Evolutionary conservation across 2,329 filamentous ascomycete species (phyloP), one percentile per base, ranked within the genome.

Genomic region (Penicillium sp.): DNA sequence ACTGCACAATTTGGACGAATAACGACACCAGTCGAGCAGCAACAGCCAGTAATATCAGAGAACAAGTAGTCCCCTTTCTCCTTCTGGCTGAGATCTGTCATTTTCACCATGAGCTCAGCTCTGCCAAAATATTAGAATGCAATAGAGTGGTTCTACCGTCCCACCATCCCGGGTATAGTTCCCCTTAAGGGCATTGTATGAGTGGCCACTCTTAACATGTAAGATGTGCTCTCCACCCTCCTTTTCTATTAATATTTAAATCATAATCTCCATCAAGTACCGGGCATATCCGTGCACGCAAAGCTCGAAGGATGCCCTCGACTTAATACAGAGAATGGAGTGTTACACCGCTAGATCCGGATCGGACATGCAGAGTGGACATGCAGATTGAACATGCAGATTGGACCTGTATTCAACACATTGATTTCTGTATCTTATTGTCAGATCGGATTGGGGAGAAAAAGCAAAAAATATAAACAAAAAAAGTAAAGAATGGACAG

Each of bases 281-380:
- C 38, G 31, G 44, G 18, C 42, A 45, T 18, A 46, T 27, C 49
- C 38, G 40, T 54, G 27, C 29, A 32, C 32, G 42, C 37, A 58
- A 51, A 40, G 15, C 40, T 40, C 27, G 37, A 25, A 29, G 53
- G 46, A 55, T 52, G 42, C 45, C 47, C 29, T 23, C 41, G 49
- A 49, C 41, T 52, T 51, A 35, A 34, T 45, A 45, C 21, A 18
- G 21, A 18, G 58, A 9, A 59, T 32, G 46, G 50, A 57, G 52
- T 50, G 58, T 64, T 65, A 64, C 63, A 65, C 63, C 63, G 63
- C 63, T 58, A 65, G 58, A 63, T 57, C 52, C 52, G 48, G 49
- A 62, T 63, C 56, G 56, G 46, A 57, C 47, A 47, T 56, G 55
- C 35, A 50, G 42, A 21, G 54, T 59, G 58, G 52, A 56, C 46